Evolutionary conservation across 768 basidiomycete species (phyloP).

Genomic region (Mycena galericulata): DNA sequence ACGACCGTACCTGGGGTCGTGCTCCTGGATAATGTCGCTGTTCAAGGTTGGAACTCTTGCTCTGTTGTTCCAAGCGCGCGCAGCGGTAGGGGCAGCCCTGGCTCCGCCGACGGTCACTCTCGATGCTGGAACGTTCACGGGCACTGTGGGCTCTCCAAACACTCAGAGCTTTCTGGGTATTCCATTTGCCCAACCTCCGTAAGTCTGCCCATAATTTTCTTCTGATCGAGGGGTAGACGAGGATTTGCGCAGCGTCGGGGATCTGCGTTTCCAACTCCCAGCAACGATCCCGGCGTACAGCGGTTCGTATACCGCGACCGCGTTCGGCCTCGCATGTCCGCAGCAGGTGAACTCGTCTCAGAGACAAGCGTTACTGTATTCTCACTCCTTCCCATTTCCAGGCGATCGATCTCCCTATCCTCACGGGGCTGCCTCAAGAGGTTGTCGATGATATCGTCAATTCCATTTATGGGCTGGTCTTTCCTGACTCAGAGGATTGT

Average conservation of each 20-base stretch:
- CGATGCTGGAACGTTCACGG: slow-evolving; percentile 59
- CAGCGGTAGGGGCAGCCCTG: slow-evolving; percentile 37
- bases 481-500: slow-evolving; percentile 61
- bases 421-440: slow-evolving; percentile 47
- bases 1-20: not conserved
- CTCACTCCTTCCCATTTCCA: too few species aligned
- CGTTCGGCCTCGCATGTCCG: slow-evolving; percentile 59
- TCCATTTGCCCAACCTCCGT: slow-evolving; percentile 70
- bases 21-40: slow-evolving; percentile 12
- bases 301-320: slow-evolving; percentile 51
- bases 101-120: slow-evolving; percentile 53
- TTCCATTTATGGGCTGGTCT: slow-evolving; percentile 42
- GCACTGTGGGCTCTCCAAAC: slow-evolving; percentile 45
- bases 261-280: slow-evolving; percentile 57
- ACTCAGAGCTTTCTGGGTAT: slow-evolving; percentile 61
- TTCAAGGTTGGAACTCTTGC: slow-evolving; percentile 14
- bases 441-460: slow-evolving; percentile 49
- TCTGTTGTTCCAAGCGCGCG: slow-evolving; percentile 26
- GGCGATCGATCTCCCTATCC: too few species aligned
- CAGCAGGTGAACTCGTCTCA: too few species aligned
- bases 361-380: too few species aligned
- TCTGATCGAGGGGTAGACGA: not conserved
- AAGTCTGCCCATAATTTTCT: slow-evolving; percentile 31
- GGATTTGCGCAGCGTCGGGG: slow-evolving; percentile 44
- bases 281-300: slow-evolving; percentile 50